Percentiles rank a stretch among this genome's conserved stretches.
These are phyloP conservation scores for Mycena floridula DNA, from an alignment of 768 basidiomycete genomes.

Conservation along the genomic window DNA sequence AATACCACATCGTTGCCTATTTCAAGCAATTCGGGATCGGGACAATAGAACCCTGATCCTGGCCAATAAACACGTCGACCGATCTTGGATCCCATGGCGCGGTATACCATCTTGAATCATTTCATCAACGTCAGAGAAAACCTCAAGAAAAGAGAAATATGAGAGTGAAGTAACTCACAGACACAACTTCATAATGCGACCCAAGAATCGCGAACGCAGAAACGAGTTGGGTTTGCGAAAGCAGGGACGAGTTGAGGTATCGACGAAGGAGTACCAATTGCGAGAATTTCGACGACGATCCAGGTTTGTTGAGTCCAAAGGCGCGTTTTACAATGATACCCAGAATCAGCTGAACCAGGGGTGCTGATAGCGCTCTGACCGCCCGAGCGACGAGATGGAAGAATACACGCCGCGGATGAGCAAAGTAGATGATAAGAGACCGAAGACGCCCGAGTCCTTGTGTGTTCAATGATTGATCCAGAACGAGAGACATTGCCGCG, in stretches of 20 bases:
- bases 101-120: slow-evolving; percentile 25
- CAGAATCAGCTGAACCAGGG: slow-evolving; percentile 30
- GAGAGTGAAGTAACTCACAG: slow-evolving; percentile 19
- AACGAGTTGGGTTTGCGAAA: slow-evolving; percentile 28
- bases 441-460: slow-evolving; percentile 26
- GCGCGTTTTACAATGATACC: slow-evolving; percentile 34
- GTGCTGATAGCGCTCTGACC: slow-evolving; percentile 26
- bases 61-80: slow-evolving; percentile 43
- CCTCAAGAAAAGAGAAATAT: too few species aligned
- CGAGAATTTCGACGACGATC: slow-evolving; percentile 15
- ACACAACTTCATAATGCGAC: slow-evolving; percentile 38
- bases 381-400: slow-evolving; percentile 33
- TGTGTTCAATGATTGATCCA: slow-evolving; percentile 18
- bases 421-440: slow-evolving; percentile 36
- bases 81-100: slow-evolving; percentile 42
- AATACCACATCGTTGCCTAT: slow-evolving; percentile 44
- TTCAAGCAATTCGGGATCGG: slow-evolving; percentile 40
- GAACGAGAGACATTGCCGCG: slow-evolving; percentile 30
- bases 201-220: slow-evolving; percentile 35
- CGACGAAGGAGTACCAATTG: slow-evolving; percentile 27
- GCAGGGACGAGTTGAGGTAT: slow-evolving; percentile 29
- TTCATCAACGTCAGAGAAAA: too few species aligned
- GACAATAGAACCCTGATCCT: slow-evolving; percentile 35
- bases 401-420: slow-evolving; percentile 29
- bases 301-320: slow-evolving; percentile 31